phyloP scores from a whole-genome alignment of 2,329 filamentous ascomycete genomes.

The Beauveria medogensis region DNA sequence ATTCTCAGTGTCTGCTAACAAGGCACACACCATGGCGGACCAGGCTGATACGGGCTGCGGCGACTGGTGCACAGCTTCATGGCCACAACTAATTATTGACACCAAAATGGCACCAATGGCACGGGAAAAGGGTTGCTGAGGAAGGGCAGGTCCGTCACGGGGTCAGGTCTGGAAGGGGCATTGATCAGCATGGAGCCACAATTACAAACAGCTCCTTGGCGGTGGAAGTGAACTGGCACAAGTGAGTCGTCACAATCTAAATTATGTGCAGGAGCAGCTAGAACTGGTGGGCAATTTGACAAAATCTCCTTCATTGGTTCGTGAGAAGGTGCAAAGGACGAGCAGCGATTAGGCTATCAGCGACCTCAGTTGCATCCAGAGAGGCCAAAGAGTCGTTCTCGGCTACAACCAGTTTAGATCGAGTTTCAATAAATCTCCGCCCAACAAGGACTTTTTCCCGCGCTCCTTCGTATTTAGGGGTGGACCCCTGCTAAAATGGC shows the following conservation, averaged over 20 bases:
- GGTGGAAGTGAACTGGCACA: neutral
- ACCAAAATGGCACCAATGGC: neutral
- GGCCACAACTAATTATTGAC: too few species aligned
- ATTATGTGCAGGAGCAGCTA: too few species aligned
- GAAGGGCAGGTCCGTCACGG: neutral
- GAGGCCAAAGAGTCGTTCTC: too few species aligned
- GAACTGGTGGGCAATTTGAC: too few species aligned
- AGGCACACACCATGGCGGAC: neutral
- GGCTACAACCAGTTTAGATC: neutral
- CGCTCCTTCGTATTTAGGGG: constrained; percentile 15
- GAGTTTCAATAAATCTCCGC: neutral
- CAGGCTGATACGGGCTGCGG: neutral
- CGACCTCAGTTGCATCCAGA: too few species aligned
- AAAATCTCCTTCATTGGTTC: too few species aligned
- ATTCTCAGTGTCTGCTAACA: neutral
- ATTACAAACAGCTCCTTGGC: neutral
- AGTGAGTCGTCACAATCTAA: too few species aligned
- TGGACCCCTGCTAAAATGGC: neutral
- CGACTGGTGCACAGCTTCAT: neutral
- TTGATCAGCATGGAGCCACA: neutral
- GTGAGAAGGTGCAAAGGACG: too few species aligned
- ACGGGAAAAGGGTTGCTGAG: neutral
- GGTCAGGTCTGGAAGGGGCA: neutral
- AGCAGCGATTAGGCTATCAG: too few species aligned
- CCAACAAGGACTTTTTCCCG: constrained; percentile 9